Percentiles rank a stretch among this genome's conserved stretches.
These are phyloP conservation scores for Curvularia lunata DNA, from an alignment of 2,329 filamentous ascomycete species.

Conservation along the genomic window DNA sequence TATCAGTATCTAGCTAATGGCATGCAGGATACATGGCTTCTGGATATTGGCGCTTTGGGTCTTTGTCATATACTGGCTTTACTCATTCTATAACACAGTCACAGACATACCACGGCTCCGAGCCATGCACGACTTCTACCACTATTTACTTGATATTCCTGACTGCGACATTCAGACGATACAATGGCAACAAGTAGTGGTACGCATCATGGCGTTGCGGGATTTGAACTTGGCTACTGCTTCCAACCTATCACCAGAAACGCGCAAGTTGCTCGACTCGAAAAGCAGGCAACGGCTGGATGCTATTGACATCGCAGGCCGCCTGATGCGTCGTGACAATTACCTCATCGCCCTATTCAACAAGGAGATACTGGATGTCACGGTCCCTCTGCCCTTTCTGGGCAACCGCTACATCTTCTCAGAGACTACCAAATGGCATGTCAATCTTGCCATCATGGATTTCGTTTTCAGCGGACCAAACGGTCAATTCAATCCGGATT, in stretches of 20 bases:
- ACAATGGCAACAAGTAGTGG: conserved; percentile 91
- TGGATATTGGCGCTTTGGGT: conserved; percentile 84
- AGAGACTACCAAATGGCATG: conserved; percentile 87
- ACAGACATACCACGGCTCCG: conserved; percentile 75
- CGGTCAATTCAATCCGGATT: conserved; percentile 84
- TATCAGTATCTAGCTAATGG: neutral
- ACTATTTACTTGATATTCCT: conserved; percentile 80
- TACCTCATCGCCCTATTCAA: conserved; percentile 97
- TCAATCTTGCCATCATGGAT: conserved; percentile 88
- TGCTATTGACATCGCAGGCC: conserved; percentile 95
- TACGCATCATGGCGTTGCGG: conserved; percentile 80
- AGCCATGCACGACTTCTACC: conserved; percentile 84
- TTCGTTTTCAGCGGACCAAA: conserved; percentile 85
- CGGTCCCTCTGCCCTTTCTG: conserved; percentile 83
- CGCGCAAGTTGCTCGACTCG: conserved; percentile 71
- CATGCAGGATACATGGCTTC: conserved; percentile 70
- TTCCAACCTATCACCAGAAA: conserved; percentile 63
- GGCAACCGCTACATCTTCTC: conserved; percentile 83
- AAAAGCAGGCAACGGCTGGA: conserved; percentile 94
- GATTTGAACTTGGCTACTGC: conserved; percentile 89
- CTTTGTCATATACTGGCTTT: conserved; percentile 84
- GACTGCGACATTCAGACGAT: conserved; percentile 90
- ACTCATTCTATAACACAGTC: conserved; percentile 75
- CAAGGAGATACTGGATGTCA: conserved; percentile 90
- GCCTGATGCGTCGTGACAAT: conserved; percentile 95